Evolutionary conservation across 305 asterid species (phyloP), one percentile per base, ranked within the genome.

Genomic region (Solanum aculeatissimum): DNA sequence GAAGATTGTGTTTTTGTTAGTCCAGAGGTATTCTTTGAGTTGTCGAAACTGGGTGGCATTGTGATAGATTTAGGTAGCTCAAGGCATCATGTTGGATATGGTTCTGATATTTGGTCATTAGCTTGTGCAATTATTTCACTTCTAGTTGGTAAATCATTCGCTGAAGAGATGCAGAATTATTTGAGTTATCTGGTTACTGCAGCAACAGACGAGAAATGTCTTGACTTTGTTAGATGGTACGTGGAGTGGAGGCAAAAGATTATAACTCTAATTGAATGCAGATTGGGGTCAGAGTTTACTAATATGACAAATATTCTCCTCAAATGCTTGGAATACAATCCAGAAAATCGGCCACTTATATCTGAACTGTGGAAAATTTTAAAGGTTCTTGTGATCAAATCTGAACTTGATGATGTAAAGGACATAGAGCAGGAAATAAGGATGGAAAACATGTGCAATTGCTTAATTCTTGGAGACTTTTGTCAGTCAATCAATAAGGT

Each of bases 51-150:
- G 80, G 90, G 83, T 16, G 93, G 88, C 68, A 79, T 86, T 70
- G 91, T 86, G 62, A 53, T 92, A 83, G 88, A 85, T 86, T 58
- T 21, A 71, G 91, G 68, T 42, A 88, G 81, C 82, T 85, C 86
- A 35, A 83, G 51, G 81, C 84, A 84, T 81, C 88, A 89, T 85
- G 89, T 93, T 83, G 90, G 92, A 49, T 88, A 83, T 87, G 93
- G 91, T 89, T 91, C 97, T 25, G 98, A 95, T 90, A 93, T 90
- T 87, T 96, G 98, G 99, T 91, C 97, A 14, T 87, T 92, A 40
- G 97, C 94, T 87, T 92, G 95, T 89, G 86, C 92, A 42, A 86
- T 96, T 63, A 86, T 91, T 84, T 86, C 89, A 88, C 84, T 95
- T 87, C 86, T 96, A 63, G 80, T 87, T 80, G 97, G 98, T 72